Evolutionary conservation across 2,329 filamentous ascomycete species (phyloP).

Genomic region (Colletotrichum caudatum): DNA sequence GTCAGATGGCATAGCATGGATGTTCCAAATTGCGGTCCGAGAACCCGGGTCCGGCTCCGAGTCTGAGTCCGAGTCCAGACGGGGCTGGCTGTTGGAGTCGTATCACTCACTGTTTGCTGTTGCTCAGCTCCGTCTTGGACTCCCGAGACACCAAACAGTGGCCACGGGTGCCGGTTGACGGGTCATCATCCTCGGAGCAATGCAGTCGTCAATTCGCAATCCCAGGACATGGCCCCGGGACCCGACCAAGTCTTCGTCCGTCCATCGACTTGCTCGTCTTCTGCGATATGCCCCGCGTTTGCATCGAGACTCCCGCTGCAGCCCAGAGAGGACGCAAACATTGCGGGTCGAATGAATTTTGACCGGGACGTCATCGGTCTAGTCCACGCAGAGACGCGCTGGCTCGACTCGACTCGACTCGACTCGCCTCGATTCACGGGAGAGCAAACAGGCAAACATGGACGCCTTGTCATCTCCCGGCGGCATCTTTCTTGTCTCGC

Average conservation of each 20-base stretch:
- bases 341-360: background rate
- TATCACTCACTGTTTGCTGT: background rate
- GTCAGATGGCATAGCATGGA: background rate
- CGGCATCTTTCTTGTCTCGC: constrained; percentile 11
- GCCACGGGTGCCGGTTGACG: constrained; percentile 13
- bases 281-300: background rate
- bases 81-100: background rate
- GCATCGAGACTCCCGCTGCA: background rate
- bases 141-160: constrained; percentile 41
- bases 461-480: constrained; percentile 1
- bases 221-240: constrained; percentile 36
- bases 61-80: background rate
- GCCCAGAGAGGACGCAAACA: background rate
- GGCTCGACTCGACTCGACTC: background rate
- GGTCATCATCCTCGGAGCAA: constrained; percentile 31
- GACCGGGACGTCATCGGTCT: background rate
- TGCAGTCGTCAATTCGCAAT: constrained; percentile 34
- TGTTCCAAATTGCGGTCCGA: constrained; percentile 16
- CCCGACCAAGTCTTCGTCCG: background rate
- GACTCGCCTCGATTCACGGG: background rate
- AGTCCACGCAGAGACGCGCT: background rate
- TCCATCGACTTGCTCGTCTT: background rate
- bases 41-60: background rate
- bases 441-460: constrained; percentile 1
- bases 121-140: constrained; percentile 27